These are phyloP conservation scores for Luzula sylvatica DNA, from an alignment of 176 grass and related monocot genomes.

Conservation along the genomic window DNA sequence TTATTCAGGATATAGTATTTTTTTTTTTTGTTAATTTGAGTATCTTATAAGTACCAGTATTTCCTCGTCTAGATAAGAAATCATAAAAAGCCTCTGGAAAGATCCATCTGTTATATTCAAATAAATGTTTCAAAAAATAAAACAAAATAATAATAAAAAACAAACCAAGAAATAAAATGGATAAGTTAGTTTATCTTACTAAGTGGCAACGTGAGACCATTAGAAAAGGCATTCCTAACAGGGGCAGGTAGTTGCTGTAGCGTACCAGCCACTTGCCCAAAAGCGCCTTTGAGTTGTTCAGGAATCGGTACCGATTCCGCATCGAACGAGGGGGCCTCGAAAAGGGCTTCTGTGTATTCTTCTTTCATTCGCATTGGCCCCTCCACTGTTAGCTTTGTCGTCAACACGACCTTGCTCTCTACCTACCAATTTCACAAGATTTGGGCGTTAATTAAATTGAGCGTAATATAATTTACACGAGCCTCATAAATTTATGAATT, in stretches of 20 bases:
- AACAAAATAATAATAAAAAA: background rate
- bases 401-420: conserved; percentile 75
- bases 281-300: conserved; percentile 60
- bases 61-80: conserved; percentile 98
- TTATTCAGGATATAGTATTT: too few relatives aligned
- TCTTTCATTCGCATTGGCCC: conserved; percentile 89
- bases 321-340: conserved; percentile 67
- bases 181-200: conserved; percentile 38
- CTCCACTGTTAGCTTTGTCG: conserved; percentile 71
- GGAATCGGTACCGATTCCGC: conserved; percentile 57
- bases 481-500: background rate
- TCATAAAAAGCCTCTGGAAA: conserved; percentile 84
- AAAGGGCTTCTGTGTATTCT: conserved; percentile 59
- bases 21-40: too few relatives aligned
- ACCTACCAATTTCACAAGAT: conserved; percentile 30
- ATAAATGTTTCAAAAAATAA: background rate
- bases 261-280: conserved; percentile 60
- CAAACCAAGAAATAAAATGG: background rate
- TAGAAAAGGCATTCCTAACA: conserved; percentile 61
- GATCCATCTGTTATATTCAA: conserved; percentile 39
- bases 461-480: background rate
- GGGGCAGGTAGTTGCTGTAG: conserved; percentile 71
- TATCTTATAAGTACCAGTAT: conserved; percentile 66
- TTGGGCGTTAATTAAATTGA: background rate
- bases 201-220: conserved; percentile 79